phyloP scores from a whole-genome alignment of 2,329 filamentous ascomycete genomes.

The Pseudocercospora pini-densiflorae region DNA sequence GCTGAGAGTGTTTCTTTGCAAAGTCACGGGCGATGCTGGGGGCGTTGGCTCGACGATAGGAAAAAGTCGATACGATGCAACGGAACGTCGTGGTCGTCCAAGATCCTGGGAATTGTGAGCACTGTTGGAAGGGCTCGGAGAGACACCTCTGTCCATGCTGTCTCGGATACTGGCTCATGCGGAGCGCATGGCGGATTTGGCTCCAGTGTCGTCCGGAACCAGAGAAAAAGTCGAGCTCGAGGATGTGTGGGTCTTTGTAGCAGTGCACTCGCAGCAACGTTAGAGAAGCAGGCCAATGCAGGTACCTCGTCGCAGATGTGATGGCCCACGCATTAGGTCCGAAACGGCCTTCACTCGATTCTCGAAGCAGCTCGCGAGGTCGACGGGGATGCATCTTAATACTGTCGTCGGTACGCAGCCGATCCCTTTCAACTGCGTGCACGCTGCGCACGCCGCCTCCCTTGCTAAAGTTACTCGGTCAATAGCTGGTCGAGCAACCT shows the following conservation, averaged over 20 bases:
- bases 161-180: conserved; percentile 4
- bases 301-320: conserved; percentile 8
- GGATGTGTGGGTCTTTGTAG: conserved; percentile 9
- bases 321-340: conserved; percentile 19
- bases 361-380: not conserved
- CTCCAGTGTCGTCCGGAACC: conserved; percentile 1
- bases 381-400: conserved; percentile 18
- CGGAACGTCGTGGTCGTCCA: conserved; percentile 18
- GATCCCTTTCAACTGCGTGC: conserved; percentile 6
- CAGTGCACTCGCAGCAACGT: not conserved
- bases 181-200: conserved; percentile 5
- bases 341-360: conserved; percentile 5
- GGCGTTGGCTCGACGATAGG: conserved; percentile 35
- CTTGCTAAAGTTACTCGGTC: conserved; percentile 3
- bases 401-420: conserved; percentile 7
- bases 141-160: conserved; percentile 23
- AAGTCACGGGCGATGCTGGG: conserved; percentile 30
- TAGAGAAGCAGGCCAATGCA: not conserved
- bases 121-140: conserved; percentile 21
- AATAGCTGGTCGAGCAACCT: conserved; percentile 5
- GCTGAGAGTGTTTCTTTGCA: conserved; percentile 22
- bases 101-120: conserved; percentile 19
- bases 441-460: conserved; percentile 13
- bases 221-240: conserved; percentile 8
- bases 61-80: conserved; percentile 35